Base-by-base conservation (phyloP, 176 grass and related monocot genomes). In the Rhynchospora tenuis region DNA sequence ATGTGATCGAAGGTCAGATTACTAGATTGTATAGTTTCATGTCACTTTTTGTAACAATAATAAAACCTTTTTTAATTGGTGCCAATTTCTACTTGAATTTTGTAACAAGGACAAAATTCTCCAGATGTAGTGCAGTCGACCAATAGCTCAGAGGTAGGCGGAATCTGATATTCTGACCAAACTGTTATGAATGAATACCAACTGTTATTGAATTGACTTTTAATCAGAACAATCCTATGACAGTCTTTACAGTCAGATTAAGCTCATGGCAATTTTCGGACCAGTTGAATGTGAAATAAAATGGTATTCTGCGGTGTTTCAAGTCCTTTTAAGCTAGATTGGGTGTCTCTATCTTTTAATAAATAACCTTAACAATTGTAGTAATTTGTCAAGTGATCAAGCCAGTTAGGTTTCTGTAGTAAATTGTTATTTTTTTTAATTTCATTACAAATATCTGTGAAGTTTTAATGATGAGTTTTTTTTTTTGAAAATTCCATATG, bases 1-100 rank as follows among this genome's bases (percentile, higher is more conserved):
- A 63, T 99, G 97, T 86, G 97, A 99, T 90, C 97, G 97, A 59
- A 99, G 97, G 97, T 99, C 65, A 28, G 90, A 80, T 71, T 48
- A 51, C 15, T 26, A 23, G 22, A 51, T 78, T 38, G 61, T 26
- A 9, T 43, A n/a, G 70, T 55, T 86, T 48, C 61, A 67, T 68
- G 81, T 63, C 73, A 45, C 74, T 27, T 44, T 60, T 11, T 50
- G 62, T 81, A 27, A 60, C 45, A 52, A 52, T 20, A 14, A 52
- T n/a, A 74, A 24, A 26, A 52, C 23, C 38, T 20, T 73, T 70
- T 46, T 45, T 6, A 13, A 33, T 66, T 47, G 68, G 68, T 44
- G 44, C 9, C 68, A 46, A 73, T 44, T 44, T 48, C 44, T 38
- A 5, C 7, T 67, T 9, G 22, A 64, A 64, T 71, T 45, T 45